Conservation (phyloP, 805 yeast species). For the Sungouiella blattae region DNA sequence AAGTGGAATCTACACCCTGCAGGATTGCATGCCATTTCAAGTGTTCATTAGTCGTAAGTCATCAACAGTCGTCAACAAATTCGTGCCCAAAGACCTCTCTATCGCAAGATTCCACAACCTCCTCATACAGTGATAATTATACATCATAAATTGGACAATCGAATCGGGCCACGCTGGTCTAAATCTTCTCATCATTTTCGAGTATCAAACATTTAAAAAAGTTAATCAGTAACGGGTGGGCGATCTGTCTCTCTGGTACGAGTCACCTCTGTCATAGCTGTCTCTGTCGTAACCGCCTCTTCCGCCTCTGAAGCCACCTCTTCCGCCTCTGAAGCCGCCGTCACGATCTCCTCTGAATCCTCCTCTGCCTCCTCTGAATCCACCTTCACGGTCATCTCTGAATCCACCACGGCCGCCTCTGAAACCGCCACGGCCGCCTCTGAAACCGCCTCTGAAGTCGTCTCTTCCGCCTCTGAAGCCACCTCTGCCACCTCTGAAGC, state of each 20-base stretch:
- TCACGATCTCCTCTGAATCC: constrained; percentile 24
- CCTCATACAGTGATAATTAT: neutral
- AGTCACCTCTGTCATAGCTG: constrained; percentile 40
- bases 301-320: constrained; percentile 38
- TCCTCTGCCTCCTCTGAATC: constrained; percentile 47
- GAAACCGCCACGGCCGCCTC: constrained; percentile 47
- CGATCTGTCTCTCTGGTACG: constrained; percentile 55
- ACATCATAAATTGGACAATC: neutral
- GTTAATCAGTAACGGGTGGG: constrained; percentile 58
- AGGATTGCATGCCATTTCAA: no score
- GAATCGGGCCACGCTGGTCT: no score
- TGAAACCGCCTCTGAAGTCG: constrained; percentile 23
- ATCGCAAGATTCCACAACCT: no score
- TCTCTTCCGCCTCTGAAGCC: constrained; percentile 17
- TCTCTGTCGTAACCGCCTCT: constrained; percentile 45
- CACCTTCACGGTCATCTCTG: constrained; percentile 22
- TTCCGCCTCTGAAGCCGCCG: constrained; percentile 36
- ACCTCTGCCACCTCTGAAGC: constrained; percentile 27
- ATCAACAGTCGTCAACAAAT: no score
- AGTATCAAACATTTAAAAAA: neutral
- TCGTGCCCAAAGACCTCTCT: no score
- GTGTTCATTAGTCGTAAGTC: no score
- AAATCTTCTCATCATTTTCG: neutral
- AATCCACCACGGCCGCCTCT: constrained; percentile 11
- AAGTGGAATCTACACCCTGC: no score